Base-by-base conservation (phyloP, 2,329 filamentous ascomycete species). In the Didymosphaeria variabile region DNA sequence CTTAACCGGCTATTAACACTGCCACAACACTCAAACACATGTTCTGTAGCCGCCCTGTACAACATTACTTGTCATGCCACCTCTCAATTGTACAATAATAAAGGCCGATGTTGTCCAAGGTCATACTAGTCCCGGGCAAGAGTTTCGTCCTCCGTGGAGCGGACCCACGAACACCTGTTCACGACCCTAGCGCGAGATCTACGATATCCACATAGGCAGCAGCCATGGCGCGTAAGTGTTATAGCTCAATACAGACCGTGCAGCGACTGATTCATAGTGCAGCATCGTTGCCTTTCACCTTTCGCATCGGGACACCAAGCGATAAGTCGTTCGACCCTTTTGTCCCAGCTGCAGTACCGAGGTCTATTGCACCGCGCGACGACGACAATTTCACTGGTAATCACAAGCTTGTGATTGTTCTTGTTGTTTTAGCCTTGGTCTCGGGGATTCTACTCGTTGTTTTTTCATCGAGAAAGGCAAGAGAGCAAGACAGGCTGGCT, bases 1-100 rank as follows among this genome's bases (percentile, higher is more conserved):
- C 53, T 55, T 55, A 47, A 38, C 42, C 53, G 53, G 53, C 40
- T 46, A 38, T 45, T 55, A 15, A 29, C 26, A 55, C 53, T 55
- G 53, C 40, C 29, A 55, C 53, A 46, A 12, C 21, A 55, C 53
- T 47, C 53, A 55, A 55, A 55, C 53, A 19, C 29, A 29, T 40
- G 13, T 15, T 10, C 31, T 36, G n/a, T 26, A 34, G 31, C 17
- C 42, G 19, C 15, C 7, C 31, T 13, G 12, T 13, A 32, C 17
- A 32, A 10, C 29, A 15, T 15, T 15, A n/a, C 38, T 40, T n/a
- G 9, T 19, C 15, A 29, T 29, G 32, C 34, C 21, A 40, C 21
- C n/a, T n/a, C 17, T 13, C 15, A 19, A 36, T 6, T 8, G 34
- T 46, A 55, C 42, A 32, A 55, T 55, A 55, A 38, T 55, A 55